Evolutionary conservation across 805 yeast species (phyloP).

Genomic region (Lipomyces sp.): DNA sequence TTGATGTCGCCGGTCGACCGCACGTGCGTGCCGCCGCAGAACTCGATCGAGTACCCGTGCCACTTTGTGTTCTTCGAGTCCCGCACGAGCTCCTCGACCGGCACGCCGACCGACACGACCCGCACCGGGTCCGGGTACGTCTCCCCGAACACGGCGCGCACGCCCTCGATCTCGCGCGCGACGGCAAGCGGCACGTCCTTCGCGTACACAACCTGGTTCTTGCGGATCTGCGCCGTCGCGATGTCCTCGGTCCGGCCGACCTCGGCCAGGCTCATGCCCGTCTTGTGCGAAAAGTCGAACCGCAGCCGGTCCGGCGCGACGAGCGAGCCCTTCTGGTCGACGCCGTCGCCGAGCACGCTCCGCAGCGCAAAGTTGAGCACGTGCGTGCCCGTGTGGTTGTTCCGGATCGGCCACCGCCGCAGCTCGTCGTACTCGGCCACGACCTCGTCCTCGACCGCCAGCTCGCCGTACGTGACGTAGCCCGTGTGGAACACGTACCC

Average conservation of each 20-base stretch:
- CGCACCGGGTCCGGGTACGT: slow-evolving; percentile 99
- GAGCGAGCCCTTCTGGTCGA: slow-evolving; percentile 94
- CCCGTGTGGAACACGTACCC: slow-evolving; percentile 98
- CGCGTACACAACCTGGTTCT: slow-evolving; percentile 69
- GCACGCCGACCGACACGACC: slow-evolving; percentile 91
- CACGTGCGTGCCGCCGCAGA: slow-evolving; percentile 99
- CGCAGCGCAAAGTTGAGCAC: slow-evolving; percentile 85
- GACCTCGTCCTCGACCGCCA: slow-evolving; percentile 64
- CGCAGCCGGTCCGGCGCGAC: slow-evolving; percentile 94
- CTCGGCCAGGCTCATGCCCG: slow-evolving; percentile 70
- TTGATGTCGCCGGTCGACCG: slow-evolving; percentile 88
- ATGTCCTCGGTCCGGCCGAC: slow-evolving; percentile 71
- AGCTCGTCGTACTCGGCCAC: slow-evolving; percentile 87
- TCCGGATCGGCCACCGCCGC: slow-evolving; percentile 94
- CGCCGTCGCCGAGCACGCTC: slow-evolving; percentile 77
- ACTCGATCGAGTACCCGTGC: slow-evolving; percentile 79
- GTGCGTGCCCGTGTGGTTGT: slow-evolving; percentile 98
- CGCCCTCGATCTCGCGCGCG: slow-evolving; percentile 75
- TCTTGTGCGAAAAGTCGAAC: slow-evolving; percentile 93
- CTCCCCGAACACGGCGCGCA: slow-evolving; percentile 98
- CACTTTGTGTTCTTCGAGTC: slow-evolving; percentile 73
- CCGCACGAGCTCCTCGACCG: slow-evolving; percentile 74
- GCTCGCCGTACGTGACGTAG: slow-evolving; percentile 66
- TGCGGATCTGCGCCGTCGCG: slow-evolving; percentile 66
- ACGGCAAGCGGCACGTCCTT: slow-evolving; percentile 71